Evolutionary conservation across 305 asterid species (phyloP).

Genomic region (Fraxinus latifolia): DNA sequence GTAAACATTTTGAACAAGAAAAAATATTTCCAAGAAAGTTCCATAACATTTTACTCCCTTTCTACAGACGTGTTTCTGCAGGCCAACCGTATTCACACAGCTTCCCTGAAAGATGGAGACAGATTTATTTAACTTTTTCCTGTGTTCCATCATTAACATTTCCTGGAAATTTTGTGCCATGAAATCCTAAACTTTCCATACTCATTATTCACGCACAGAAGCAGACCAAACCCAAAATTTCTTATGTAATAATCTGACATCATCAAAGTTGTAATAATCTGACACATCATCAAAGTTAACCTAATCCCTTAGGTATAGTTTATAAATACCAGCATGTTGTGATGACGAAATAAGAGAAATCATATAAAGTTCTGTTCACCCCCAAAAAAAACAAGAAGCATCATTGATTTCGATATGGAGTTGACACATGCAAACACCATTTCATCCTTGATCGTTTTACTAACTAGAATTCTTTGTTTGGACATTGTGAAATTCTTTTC

Average conservation of each 20-base stretch:
- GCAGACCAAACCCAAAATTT: background rate
- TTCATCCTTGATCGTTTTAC: conserved; percentile 14
- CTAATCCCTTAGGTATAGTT: background rate
- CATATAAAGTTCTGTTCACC: background rate
- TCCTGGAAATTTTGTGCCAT: conserved; percentile 21
- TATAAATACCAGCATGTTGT: background rate
- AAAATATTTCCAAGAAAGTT: conserved; percentile 6
- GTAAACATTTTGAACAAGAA: background rate
- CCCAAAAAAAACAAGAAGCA: background rate
- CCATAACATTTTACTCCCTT: conserved; percentile 12
- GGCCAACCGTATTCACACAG: background rate
- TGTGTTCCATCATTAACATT: background rate
- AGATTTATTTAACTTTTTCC: background rate
- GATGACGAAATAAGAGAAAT: background rate
- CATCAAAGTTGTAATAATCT: background rate
- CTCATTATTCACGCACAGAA: background rate
- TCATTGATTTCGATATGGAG: conserved; percentile 25
- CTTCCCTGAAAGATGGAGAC: background rate
- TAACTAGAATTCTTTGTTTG: conserved; percentile 6
- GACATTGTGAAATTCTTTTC: conserved; percentile 20
- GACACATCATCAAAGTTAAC: background rate
- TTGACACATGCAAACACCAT: conserved; percentile 17
- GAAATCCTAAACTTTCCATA: background rate
- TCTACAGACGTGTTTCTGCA: background rate
- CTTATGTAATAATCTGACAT: background rate